Evolutionary conservation across 148 eudicot species (phyloP).

Genomic region (Nyssa sinensis): DNA sequence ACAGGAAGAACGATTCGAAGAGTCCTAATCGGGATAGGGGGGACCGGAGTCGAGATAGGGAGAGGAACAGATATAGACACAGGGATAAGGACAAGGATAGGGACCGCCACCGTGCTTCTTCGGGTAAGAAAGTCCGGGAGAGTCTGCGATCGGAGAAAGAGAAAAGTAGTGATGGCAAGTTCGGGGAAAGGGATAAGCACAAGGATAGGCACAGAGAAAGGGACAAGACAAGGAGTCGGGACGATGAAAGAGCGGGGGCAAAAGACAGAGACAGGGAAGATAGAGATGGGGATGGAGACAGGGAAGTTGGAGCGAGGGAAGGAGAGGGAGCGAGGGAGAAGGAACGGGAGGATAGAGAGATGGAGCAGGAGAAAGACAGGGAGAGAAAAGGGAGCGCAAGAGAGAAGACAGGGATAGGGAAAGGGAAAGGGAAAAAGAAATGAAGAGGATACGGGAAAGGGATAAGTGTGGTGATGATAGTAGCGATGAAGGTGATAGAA

Average conservation of each 20-base stretch:
- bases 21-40: conserved; percentile 27
- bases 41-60: conserved; percentile 33
- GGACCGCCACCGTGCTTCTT: conserved; percentile 6
- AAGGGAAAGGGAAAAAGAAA: conserved; percentile 11
- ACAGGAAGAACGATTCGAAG: conserved; percentile 31
- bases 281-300: conserved; percentile 6
- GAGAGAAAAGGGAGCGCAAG: conserved; percentile 1
- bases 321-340: conserved; percentile 26
- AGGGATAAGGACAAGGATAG: conserved; percentile 22
- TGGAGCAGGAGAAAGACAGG: conserved; percentile 10
- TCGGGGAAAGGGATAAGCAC: conserved; percentile 29
- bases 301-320: conserved; percentile 15
- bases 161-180: conserved; percentile 36
- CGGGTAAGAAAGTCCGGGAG: conserved; percentile 15
- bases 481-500: not conserved
- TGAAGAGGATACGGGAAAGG: not conserved
- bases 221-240: conserved; percentile 26
- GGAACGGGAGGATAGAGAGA: conserved; percentile 12
- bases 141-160: conserved; percentile 34
- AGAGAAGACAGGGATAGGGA: conserved; percentile 11
- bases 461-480: conserved; percentile 3
- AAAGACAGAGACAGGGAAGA: conserved; percentile 21
- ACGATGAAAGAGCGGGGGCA: conserved; percentile 18
- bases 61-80: conserved; percentile 25
- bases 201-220: conserved; percentile 32